A percentile compares a stretch with the other conserved stretches of the same genome.
These are phyloP conservation scores for Cephaloascus fragrans DNA, from an alignment of 805 yeast genomes.

Conservation along the genomic window DNA sequence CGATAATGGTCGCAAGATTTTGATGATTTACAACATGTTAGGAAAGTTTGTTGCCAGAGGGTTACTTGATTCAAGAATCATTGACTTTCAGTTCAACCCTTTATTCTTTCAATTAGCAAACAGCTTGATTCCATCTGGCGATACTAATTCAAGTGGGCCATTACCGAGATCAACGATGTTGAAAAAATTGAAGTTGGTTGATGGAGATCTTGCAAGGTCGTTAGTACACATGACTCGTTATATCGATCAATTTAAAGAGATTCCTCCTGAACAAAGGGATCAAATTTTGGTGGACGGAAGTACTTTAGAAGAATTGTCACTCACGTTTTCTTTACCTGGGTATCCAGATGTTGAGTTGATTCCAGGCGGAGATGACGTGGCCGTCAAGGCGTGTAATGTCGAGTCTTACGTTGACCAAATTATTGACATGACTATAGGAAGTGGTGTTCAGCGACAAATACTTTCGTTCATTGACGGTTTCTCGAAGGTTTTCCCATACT, in stretches of 20 bases:
- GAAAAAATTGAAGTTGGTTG: conserved; percentile 38
- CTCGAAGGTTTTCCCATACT: conserved; percentile 70
- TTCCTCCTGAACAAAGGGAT: conserved; percentile 5
- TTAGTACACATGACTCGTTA: conserved; percentile 39
- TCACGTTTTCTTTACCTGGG: conserved; percentile 75
- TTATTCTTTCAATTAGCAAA: conserved; percentile 57
- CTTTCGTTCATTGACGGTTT: conserved; percentile 71
- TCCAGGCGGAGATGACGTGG: conserved; percentile 41
- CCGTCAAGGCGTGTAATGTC: conserved; percentile 44
- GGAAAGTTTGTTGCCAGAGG: conserved; percentile 87
- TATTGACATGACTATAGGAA: conserved; percentile 46
- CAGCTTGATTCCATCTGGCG: conserved; percentile 4
- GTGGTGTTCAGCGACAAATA: conserved; percentile 59
- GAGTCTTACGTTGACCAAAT: conserved; percentile 47
- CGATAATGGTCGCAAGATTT: conserved; percentile 27
- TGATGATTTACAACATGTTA: conserved; percentile 50
- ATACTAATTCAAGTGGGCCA: conserved; percentile 3
- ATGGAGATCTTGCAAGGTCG: conserved; percentile 49
- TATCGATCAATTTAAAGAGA: conserved; percentile 14
- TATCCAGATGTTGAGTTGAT: conserved; percentile 48
- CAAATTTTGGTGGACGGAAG: conserved; percentile 18
- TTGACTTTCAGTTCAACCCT: conserved; percentile 72
- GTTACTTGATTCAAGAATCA: conserved; percentile 74
- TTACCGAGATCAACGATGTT: conserved; percentile 18
- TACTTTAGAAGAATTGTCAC: conserved; percentile 42